These are phyloP conservation scores for Scedosporium aurantiacum DNA, from an alignment of 2,329 filamentous ascomycete genomes.

Conservation along the genomic window DNA sequence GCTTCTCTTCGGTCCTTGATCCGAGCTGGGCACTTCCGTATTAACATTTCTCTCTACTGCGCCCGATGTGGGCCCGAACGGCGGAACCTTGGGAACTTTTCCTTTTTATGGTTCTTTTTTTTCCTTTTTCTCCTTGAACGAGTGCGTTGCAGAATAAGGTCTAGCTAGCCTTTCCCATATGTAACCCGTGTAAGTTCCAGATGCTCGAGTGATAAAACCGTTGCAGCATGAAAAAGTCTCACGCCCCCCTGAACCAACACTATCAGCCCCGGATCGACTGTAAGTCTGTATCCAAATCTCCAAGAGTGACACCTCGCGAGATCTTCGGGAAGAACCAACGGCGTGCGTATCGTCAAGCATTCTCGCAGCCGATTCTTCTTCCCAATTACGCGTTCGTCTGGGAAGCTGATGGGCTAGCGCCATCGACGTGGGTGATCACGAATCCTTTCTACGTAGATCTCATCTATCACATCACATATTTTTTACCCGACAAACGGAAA, in stretches of 20 bases:
- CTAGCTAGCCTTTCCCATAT: not conserved
- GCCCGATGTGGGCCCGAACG: not conserved
- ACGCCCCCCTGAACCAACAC: not conserved
- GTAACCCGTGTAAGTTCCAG: not conserved
- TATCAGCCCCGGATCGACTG: not conserved
- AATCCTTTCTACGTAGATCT: not conserved
- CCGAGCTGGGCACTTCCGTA: not conserved
- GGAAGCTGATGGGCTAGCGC: not conserved
- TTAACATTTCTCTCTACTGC: not conserved
- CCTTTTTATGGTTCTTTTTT: not conserved
- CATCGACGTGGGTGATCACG: not conserved
- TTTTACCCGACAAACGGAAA: too few species aligned
- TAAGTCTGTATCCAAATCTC: too few species aligned
- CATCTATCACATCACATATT: not conserved
- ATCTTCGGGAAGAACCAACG: not conserved
- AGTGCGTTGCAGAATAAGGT: too few species aligned
- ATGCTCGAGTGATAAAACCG: not conserved
- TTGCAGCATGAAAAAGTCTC: not conserved
- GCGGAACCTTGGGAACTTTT: not conserved
- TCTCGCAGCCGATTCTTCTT: not conserved
- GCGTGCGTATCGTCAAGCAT: not conserved
- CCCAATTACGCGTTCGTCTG: not conserved
- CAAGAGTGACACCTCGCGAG: not conserved
- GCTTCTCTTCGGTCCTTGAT: not conserved
- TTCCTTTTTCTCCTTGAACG: not conserved